phyloP scores from a whole-genome alignment of 495 filamentous ascomycete species.

The Amphirosellinia nigrospora region DNA sequence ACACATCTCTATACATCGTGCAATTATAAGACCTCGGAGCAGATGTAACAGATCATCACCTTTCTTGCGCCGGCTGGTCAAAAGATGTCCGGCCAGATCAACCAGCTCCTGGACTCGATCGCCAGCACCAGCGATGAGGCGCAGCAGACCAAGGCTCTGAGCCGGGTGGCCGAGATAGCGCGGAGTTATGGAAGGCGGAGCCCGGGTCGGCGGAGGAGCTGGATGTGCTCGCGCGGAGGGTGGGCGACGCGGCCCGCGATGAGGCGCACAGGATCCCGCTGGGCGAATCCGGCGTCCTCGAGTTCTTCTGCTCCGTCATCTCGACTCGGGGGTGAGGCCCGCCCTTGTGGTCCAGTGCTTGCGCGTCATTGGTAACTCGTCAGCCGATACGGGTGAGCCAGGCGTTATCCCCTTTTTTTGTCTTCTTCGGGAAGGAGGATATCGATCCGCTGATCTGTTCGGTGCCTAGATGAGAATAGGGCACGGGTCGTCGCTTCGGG shows the following conservation, averaged over 20 bases:
- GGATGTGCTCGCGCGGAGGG: conserved; percentile 58
- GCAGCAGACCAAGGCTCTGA: conserved; percentile 34
- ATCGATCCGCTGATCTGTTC: conserved; percentile 15
- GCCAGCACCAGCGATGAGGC: conserved; percentile 32
- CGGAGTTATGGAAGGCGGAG: conserved; percentile 40
- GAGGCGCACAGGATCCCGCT: conserved; percentile 67
- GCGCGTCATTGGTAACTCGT: conserved; percentile 78
- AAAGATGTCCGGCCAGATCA: conserved; percentile 24
- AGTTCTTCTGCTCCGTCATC: conserved; percentile 66
- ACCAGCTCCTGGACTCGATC: conserved; percentile 28
- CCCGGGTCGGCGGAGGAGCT: conserved; percentile 48
- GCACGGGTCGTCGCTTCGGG: conserved; percentile 66
- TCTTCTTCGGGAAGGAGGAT: no score
- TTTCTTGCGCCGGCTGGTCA: neutral
- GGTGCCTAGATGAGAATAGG: conserved; percentile 70
- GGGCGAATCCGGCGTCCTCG: conserved; percentile 71
- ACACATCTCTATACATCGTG: neutral
- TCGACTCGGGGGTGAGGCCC: conserved; percentile 43
- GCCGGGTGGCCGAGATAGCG: conserved; percentile 33
- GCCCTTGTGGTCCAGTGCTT: conserved; percentile 60
- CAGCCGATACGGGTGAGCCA: conserved; percentile 73
- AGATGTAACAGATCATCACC: neutral
- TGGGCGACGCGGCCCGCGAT: conserved; percentile 72
- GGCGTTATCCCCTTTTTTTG: no score
- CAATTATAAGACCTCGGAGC: neutral